phyloP scores from a whole-genome alignment of 2,329 filamentous ascomycete genomes.

The Penicillium sp. region DNA sequence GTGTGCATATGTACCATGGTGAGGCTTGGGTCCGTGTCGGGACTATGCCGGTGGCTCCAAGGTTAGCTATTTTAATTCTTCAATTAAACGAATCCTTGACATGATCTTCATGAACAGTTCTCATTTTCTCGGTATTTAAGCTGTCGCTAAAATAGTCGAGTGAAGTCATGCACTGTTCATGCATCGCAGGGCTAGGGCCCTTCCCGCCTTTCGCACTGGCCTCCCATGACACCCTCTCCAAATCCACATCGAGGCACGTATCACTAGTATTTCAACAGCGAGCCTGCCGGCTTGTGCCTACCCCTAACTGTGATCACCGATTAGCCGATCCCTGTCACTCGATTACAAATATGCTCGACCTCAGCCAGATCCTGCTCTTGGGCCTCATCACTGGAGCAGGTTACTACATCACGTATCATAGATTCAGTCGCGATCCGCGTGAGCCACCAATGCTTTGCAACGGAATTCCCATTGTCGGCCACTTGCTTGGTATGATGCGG shows the following conservation, averaged over 20 bases:
- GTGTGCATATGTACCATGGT: conserved; percentile 8
- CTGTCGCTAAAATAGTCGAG: background rate
- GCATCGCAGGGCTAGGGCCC: no score
- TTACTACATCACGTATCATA: conserved; percentile 5
- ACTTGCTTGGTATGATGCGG: conserved; percentile 23
- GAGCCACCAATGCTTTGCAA: conserved; percentile 23
- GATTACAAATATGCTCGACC: conserved; percentile 8
- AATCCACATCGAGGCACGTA: background rate
- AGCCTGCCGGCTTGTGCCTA: background rate
- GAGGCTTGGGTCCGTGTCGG: background rate
- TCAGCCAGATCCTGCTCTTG: conserved; percentile 5
- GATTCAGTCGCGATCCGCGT: conserved; percentile 19
- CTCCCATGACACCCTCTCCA: background rate
- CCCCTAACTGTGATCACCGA: background rate
- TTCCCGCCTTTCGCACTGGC: background rate
- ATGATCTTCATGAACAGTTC: background rate
- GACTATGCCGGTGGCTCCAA: background rate
- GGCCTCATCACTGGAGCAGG: conserved; percentile 6
- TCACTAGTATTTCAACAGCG: background rate
- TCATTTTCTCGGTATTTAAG: no score
- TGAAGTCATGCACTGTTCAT: background rate
- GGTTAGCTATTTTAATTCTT: background rate
- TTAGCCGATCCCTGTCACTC: background rate
- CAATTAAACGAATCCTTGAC: background rate
- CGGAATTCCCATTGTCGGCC: conserved; percentile 28